Conservation (phyloP, 2,329 filamentous ascomycete genomes). For the Fusarium sacchari region DNA sequence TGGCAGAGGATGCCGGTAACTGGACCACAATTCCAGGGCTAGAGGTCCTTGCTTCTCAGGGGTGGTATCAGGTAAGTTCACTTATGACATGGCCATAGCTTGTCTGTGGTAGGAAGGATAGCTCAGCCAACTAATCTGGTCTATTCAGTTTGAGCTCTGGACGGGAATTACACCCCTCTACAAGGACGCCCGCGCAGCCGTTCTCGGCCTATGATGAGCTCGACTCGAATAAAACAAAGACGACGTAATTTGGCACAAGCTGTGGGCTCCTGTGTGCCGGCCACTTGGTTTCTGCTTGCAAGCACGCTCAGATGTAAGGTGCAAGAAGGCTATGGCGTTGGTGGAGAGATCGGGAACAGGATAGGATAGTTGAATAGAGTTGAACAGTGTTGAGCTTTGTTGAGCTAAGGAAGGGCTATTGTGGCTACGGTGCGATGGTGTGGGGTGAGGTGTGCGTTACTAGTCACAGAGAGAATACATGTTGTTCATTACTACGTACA, state of each 20-base stretch:
- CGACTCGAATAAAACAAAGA: not conserved
- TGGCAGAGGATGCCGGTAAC: constrained; percentile 75
- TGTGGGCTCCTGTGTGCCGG: not conserved
- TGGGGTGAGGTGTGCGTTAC: not conserved
- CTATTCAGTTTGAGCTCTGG: constrained; percentile 78
- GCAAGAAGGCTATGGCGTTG: constrained; percentile 17
- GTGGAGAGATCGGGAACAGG: constrained; percentile 3
- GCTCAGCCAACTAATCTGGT: constrained; percentile 30
- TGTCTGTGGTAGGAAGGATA: not conserved
- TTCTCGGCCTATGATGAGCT: constrained; percentile 53
- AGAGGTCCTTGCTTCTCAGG: constrained; percentile 90
- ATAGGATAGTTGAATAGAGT: not conserved
- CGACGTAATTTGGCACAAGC: not conserved
- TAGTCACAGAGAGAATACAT: not conserved
- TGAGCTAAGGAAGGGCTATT: not conserved
- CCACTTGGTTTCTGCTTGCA: not conserved
- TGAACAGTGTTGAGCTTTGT: not conserved
- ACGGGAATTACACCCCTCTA: constrained; percentile 82
- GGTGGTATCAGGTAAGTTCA: constrained; percentile 79
- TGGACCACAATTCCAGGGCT: constrained; percentile 89
- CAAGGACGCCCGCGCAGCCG: constrained; percentile 71
- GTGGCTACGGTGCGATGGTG: not conserved
- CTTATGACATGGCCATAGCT: not conserved
- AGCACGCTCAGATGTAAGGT: not conserved
- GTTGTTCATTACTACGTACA: not conserved